Evolutionary conservation across 73 alveolate genomes (phyloP), one percentile per base, ranked within the genome.

Genomic region (Blepharisma japonicum): DNA sequence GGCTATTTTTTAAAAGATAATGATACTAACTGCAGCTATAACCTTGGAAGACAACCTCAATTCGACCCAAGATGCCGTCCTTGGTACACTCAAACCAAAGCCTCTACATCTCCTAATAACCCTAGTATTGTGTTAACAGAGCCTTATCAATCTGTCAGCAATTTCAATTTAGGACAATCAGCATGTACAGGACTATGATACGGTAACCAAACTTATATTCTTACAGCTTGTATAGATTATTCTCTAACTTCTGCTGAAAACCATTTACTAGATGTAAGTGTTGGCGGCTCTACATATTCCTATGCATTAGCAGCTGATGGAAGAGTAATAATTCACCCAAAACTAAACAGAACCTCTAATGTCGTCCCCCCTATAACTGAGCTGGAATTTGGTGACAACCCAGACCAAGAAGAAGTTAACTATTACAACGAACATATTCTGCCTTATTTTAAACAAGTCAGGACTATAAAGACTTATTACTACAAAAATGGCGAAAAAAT

Each of bases 171-270:
- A 61, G 74, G 74, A 2, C 74, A 25, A 61, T 14, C 49, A 18
- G 39, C 47, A 61, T 61, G 74, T 5, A n/a, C n/a, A 61, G 74
- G 74, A 2, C 74, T 20, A 18, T 61, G 74, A 39, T 14, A 61
- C 47, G 14, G 14, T 61, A 61, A 61, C 74, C 14, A 61, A n/a
- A 14, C 46, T 9, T 14, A 20, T 61, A 25, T n/a, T 61, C n/a
- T 25, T 61, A 20, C n/a, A 1, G 46, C 23, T 5, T 61, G 74
- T 5, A 61, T 61, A 1, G 74, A 61, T 25, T 61, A 14, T 25
- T 61, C 23, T 5, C 50, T 9, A 9, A 25, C 14, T 61, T 25
- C 11, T 20, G n/a, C 11, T 61, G 47, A 20, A 39, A 9, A 11
- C 2, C 18, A 18, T 20, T 61, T 61, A 25, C 18, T 61, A 61